Base-by-base conservation (phyloP, 1,284 basidiomycete genomes). In the Tilletia setariae region DNA sequence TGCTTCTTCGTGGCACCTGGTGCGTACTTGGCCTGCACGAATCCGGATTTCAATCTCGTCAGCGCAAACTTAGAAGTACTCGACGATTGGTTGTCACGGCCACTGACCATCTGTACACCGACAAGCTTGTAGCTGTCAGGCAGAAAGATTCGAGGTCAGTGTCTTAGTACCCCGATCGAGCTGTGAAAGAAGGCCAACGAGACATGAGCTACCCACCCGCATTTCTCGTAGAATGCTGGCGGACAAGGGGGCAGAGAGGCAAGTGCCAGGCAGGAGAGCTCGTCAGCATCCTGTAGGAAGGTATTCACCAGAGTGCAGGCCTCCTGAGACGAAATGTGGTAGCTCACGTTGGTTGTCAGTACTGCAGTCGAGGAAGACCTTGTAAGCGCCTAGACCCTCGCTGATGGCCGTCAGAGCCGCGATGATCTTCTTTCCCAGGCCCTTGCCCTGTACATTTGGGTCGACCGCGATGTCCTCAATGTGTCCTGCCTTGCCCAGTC, bases 401-500 rank as follows among this genome's bases (percentile, higher is more conserved):
- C 76, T 90, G 90, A 81, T 94, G 88, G 72, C 86, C 85, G 82
- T 84, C 75, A 98, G 86, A 3, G 90, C 89, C 74, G 92, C 87
- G 80, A 98, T 95, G 76, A 98, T 86, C 73, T 89, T 86, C 83
- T 92, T 85, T 0, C 95, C 95, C 40, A 98, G 87, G 79, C 91
- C 91, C 84, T 90, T 91, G 49, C 95, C 95, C 85, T 96, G 93
- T 83, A 90, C 88, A 56, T 84, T 86, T 83, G 90, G 89, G 83
- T 92, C 90, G 2, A 98, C 94, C 1, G 93, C 93, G 73, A 98
- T 97, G 82, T 98, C 95, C 84, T 98, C 95, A 72, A 98, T 95
- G 82, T 98, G 95, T 0, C 93, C 95, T 9, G 93, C 91, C 68
- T 86, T 86, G 23, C 92, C 92, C 19, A 90, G 85, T 8, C 87